Evolutionary conservation across 2,329 filamentous ascomycete species (phyloP).

Genomic region (Colletotrichum ledebouriae): DNA sequence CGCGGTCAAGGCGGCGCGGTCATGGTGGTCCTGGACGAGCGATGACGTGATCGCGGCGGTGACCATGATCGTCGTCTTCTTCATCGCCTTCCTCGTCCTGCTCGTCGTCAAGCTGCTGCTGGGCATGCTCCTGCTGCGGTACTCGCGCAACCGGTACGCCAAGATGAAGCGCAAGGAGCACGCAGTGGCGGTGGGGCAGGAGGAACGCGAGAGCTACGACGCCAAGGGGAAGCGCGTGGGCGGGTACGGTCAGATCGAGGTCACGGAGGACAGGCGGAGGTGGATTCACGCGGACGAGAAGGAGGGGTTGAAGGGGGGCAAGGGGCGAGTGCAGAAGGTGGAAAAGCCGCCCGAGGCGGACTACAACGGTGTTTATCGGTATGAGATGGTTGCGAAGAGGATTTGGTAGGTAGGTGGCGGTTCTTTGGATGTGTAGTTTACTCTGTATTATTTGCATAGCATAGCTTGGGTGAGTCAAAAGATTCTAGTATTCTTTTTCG

Average conservation of each 20-base stretch:
- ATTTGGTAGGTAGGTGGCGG: slow-evolving; percentile 78
- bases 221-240: slow-evolving; percentile 82
- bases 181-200: slow-evolving; percentile 58
- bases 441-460: neutral
- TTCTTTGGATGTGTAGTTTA: neutral
- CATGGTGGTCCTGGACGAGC: slow-evolving; percentile 70
- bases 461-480: neutral
- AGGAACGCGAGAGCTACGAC: slow-evolving; percentile 69
- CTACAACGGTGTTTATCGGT: slow-evolving; percentile 80
- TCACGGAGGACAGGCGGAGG: slow-evolving; percentile 86
- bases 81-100: slow-evolving; percentile 86
- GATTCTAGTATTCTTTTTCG: too few species aligned
- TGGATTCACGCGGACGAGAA: slow-evolving; percentile 91
- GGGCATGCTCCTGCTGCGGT: slow-evolving; percentile 87
- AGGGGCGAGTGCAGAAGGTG: slow-evolving; percentile 68
- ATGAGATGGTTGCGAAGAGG: slow-evolving; percentile 95
- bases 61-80: slow-evolving; percentile 89
- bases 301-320: slow-evolving; percentile 73
- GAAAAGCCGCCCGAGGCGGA: slow-evolving; percentile 59
- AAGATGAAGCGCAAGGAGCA: slow-evolving; percentile 82
- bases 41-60: slow-evolving; percentile 81
- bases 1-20: slow-evolving; percentile 50
- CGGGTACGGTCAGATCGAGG: slow-evolving; percentile 86
- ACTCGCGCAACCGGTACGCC: slow-evolving; percentile 82
- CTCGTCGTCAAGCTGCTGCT: slow-evolving; percentile 87